A percentile compares a stretch with the other conserved stretches of the same genome.
These are phyloP conservation scores for Remersonia thermophila DNA, from an alignment of 2,329 filamentous ascomycete species.

Conservation along the genomic window DNA sequence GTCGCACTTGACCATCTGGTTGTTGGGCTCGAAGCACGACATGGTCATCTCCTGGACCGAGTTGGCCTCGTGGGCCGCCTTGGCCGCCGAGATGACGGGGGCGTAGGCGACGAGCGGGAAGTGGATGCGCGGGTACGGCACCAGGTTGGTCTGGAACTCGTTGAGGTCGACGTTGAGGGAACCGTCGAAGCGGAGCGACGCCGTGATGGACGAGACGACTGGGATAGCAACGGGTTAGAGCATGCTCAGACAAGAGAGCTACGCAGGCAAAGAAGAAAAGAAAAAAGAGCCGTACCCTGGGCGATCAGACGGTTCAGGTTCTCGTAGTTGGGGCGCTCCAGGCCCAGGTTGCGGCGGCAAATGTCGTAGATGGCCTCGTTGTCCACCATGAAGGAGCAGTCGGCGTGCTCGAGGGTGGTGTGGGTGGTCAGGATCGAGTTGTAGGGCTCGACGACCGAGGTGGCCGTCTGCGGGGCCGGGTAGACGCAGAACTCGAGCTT, in stretches of 20 bases:
- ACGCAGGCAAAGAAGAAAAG: too few species aligned
- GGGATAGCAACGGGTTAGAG: too few species aligned
- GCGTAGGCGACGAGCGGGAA: conserved; percentile 97
- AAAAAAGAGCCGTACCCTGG: too few species aligned
- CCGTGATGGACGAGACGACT: conserved; percentile 98
- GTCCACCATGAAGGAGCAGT: conserved; percentile 99
- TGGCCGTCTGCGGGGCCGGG: conserved; percentile 91
- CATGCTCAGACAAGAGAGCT: too few species aligned
- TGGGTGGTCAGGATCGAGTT: conserved; percentile 99
- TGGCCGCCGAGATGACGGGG: conserved; percentile 85
- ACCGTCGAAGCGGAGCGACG: conserved; percentile 94
- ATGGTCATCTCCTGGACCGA: conserved; percentile 97
- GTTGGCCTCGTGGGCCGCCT: conserved; percentile 96
- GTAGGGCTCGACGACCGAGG: conserved; percentile 97
- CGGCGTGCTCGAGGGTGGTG: conserved; percentile 97
- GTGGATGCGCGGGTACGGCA: conserved; percentile 97
- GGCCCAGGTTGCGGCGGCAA: conserved; percentile 92
- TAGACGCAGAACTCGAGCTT: conserved; percentile 99
- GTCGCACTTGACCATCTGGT: conserved; percentile 99
- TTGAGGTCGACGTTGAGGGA: conserved; percentile 98
- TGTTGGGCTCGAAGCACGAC: conserved; percentile 98
- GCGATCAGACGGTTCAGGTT: conserved; percentile 98
- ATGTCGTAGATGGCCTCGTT: conserved; percentile 99
- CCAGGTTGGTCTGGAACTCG: conserved; percentile 99
- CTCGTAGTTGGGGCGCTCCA: conserved; percentile 96